Evolutionary conservation across 2,329 filamentous ascomycete genomes (phyloP), one percentile per base, ranked within the genome.

Genomic region (Davidsoniella australis): DNA sequence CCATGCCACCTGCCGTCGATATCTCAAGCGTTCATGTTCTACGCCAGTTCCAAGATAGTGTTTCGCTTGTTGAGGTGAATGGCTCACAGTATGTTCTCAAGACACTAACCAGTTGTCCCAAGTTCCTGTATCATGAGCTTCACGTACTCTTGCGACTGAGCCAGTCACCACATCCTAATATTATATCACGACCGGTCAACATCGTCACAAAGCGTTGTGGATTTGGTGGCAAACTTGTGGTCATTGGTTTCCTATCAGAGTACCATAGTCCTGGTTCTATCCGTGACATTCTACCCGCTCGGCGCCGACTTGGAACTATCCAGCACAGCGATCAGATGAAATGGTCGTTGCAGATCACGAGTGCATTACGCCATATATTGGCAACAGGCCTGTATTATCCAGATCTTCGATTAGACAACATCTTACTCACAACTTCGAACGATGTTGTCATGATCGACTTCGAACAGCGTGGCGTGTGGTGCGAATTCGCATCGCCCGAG

Each of bases 391-490:
- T 75, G 41, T 77, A 72, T 57, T 78, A 78, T 54, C 71, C 74
- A 1, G 75, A 78, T 54, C 65, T 78, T 12, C 70, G 75, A 12
- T 67, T 78, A 4, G 75, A 78, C 58, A 78, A 78, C 55, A 64
- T 78, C 33, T 69, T 78, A 2, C 60, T 77, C 12, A 70, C 71
- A 1, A 63, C 63, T 18, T 56, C 61, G 1, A 62, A 62, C 17
- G 66, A 76, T 48, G 60, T 69, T 8, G 58, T 78, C 56, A 71
- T 79, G 67, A 67, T 78, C 4, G 75, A 79, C 54, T 76, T 79
- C 56, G 75, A 79, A 59, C 75, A 78, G 58, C 68, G 75, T 29
- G 75, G 75, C 6, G 73, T 77, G 2, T 78, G 75, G 75, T 75
- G 70, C 59, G 72, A 76, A 57, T 78, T 78, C 58, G 71, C 70